Evolutionary conservation across 2,329 filamentous ascomycete genomes (phyloP), one percentile per base, ranked within the genome.

Genomic region (Diaporthe sp.): DNA sequence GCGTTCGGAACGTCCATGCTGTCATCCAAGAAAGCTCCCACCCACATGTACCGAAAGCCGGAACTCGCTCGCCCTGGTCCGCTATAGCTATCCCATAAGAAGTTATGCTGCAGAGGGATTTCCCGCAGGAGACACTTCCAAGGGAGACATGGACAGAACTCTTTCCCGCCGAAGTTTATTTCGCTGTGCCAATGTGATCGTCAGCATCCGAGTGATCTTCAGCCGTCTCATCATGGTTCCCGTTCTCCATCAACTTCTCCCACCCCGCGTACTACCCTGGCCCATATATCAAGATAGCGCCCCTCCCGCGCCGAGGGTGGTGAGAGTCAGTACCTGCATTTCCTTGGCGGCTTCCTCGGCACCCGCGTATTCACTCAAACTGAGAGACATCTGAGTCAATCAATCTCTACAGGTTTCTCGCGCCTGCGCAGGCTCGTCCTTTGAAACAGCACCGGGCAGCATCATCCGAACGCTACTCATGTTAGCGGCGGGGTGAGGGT

Each of bases 161-260:
- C 58, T 7, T 69, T 81, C 25, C 75, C 76, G 32, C 75, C 77
- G 1, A 80, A 73, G 9, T 47, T 69, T 7, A 72, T 79, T 71
- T 79, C 77, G 53, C 75, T 77, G 42, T 1, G 75, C 76, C 7
- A 77, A 80, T 32, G 68, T 80, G 44, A 75, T 78, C 56, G 77
- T 78, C 51, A 78, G 77, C 3, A 78, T 80, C 25, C 78, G 76
- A 0, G 75, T 73, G 39, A 75, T 80, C 51, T 74, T 78, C 37
- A 76, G 75, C 66, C 79, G 78, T 63, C 53, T 79, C n/a, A 75
- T 80, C 65, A 79, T 79, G 79, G 74, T 79, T 1, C 78, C 78
- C 12, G 15, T 75, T 79, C 42, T 75, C 78, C 12, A 66, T 78
- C 9, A 22, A 15, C 30, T 76, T 78, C 70, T 76, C 80, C 59